Evolutionary conservation across 2,329 filamentous ascomycete species (phyloP), one percentile per base, ranked within the genome.

Genomic region (Talaromyces sp.): DNA sequence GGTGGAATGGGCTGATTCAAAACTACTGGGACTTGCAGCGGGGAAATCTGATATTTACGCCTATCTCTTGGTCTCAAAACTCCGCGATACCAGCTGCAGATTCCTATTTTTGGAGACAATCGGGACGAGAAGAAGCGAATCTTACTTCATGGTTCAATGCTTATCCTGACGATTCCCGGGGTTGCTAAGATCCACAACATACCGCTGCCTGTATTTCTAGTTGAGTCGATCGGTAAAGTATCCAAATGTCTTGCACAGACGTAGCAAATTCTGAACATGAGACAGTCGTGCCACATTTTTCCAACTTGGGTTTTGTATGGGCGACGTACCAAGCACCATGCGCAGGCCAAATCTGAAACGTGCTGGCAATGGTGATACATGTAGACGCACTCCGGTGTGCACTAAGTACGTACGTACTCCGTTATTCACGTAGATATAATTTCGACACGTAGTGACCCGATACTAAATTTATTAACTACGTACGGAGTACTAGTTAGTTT

Each of bases 281-380:
- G 48, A 52, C 48, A 39, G 11, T 36, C 33, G 35, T 52, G 48
- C 25, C 52, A 43, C 22, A 45, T n/a, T 37, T 11, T 39, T 39
- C 35, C 1, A 19, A 2, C 9, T 39, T 17, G 35, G 5, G 39
- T 39, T 10, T 39, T 25, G 48, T 39, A 52, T 39, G 36, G 48
- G n/a, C 33, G 22, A 28, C 48, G 48, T 39, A 52, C 39, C 48
- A 52, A 39, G 35, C 35, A 52, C 11, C 11, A 39, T 22, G 48
- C 35, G 33, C 48, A 52, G 35, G 35, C 15, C 9, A 17, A 52
- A 52, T 39, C 48, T 52, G 48, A 52, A 52, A 52, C 48, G 48
- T 33, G 2, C 9, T 39, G 33, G 48, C 21, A n/a, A 31, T 37
- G 17, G 28, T 51, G 48, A 52, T 52, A 52, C 48, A 39, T 17